Conservation (phyloP, 495 filamentous ascomycete species). For the Penicillium fimorum region DNA sequence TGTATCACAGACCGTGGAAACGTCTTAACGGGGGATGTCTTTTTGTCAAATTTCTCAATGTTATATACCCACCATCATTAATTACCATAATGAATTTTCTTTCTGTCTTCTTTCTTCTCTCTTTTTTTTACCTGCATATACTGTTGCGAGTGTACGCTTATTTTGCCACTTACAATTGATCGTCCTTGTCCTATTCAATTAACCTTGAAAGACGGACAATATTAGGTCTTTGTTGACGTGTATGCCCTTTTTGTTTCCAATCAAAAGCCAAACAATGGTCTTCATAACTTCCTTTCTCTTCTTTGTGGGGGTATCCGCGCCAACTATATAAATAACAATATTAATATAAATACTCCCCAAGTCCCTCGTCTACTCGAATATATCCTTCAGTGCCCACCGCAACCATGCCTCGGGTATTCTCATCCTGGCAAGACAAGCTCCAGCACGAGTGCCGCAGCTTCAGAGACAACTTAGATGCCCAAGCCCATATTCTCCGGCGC, state of each 20-base stretch:
- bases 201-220: neutral
- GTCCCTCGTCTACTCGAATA: neutral
- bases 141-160: neutral
- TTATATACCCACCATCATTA: conserved; percentile 9
- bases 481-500: neutral
- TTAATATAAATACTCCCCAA: neutral
- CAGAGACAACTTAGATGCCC: neutral
- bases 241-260: neutral
- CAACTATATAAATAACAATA: neutral
- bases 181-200: neutral
- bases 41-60: neutral
- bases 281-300: neutral
- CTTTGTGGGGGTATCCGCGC: neutral
- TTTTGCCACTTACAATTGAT: neutral
- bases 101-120: neutral
- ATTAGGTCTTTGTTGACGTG: neutral
- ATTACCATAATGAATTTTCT: conserved; percentile 7
- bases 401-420: neutral
- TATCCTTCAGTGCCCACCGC: neutral
- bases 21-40: conserved; percentile 5
- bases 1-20: conserved; percentile 38
- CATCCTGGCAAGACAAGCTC: neutral
- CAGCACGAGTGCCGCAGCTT: neutral
- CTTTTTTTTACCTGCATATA: neutral
- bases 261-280: neutral